Evolutionary conservation across 371 early-diverging fungal species (phyloP).

Genomic region (Rhizopus microsporus): DNA sequence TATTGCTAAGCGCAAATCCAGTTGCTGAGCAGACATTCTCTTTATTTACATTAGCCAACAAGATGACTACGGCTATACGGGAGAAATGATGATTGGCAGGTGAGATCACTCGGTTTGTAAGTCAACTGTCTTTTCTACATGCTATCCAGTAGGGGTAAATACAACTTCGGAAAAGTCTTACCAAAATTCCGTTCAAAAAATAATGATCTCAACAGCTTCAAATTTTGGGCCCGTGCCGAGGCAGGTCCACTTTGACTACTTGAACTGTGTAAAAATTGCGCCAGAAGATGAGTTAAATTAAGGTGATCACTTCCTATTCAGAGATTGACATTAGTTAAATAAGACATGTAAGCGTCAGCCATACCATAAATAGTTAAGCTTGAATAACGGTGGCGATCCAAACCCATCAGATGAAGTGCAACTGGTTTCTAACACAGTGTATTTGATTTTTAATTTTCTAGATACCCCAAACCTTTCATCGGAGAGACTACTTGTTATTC

Average conservation of each 20-base stretch:
- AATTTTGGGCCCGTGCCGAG: constrained; percentile 41
- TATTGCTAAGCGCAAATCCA: no score
- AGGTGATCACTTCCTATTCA: not conserved
- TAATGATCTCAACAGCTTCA: constrained; percentile 12
- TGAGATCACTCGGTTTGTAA: constrained; percentile 51
- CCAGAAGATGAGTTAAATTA: not conserved
- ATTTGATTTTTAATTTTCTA: constrained; percentile 24
- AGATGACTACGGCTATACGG: constrained; percentile 25
- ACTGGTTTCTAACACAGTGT: not conserved
- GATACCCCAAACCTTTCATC: not conserved
- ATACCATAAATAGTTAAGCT: not conserved
- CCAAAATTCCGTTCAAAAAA: not conserved
- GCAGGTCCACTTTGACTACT: not conserved
- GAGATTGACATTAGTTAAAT: not conserved
- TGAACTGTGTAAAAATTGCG: not conserved
- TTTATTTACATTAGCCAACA: constrained; percentile 35
- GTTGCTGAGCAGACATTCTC: constrained; percentile 17
- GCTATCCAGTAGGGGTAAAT: constrained; percentile 18
- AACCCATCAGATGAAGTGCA: constrained; percentile 24
- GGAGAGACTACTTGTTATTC: constrained; percentile 13
- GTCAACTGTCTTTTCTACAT: constrained; percentile 42
- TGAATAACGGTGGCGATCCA: constrained; percentile 11
- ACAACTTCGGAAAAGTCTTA: constrained; percentile 4
- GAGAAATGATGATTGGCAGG: constrained; percentile 57
- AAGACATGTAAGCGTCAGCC: no score